These are phyloP conservation scores for Annulohypoxylon moriforme DNA, from an alignment of 495 filamentous ascomycete species.

Conservation along the genomic window DNA sequence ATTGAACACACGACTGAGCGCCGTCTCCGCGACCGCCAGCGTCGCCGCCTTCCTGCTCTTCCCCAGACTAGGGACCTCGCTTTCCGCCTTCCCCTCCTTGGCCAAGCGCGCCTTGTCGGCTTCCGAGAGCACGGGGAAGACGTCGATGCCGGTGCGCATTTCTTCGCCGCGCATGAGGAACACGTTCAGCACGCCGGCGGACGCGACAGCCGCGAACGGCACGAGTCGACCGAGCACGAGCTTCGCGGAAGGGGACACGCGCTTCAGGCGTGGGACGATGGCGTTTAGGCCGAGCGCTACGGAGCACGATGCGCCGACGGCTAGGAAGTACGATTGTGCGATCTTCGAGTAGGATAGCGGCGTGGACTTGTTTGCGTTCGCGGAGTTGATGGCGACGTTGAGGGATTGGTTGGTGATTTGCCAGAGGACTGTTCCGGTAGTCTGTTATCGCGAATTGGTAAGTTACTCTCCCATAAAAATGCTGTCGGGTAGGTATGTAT, in stretches of 20 bases:
- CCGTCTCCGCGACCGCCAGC: slow-evolving; percentile 91
- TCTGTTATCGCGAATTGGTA: slow-evolving; percentile 61
- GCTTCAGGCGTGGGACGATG: slow-evolving; percentile 84
- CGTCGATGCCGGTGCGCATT: slow-evolving; percentile 91
- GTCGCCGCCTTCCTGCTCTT: slow-evolving; percentile 88
- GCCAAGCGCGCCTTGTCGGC: slow-evolving; percentile 66
- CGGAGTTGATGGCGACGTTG: slow-evolving; percentile 96
- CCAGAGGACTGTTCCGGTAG: slow-evolving; percentile 89
- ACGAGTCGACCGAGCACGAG: slow-evolving; percentile 84
- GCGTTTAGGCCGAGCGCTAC: slow-evolving; percentile 94
- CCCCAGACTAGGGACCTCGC: slow-evolving; percentile 74
- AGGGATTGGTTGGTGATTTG: slow-evolving; percentile 97
- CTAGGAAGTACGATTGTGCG: slow-evolving; percentile 88
- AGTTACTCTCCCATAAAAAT: neutral
- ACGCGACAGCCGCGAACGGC: slow-evolving; percentile 93
- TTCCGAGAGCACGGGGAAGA: slow-evolving; percentile 80
- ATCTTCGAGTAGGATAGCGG: slow-evolving; percentile 83
- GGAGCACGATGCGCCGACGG: slow-evolving; percentile 90
- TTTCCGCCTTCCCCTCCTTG: slow-evolving; percentile 62
- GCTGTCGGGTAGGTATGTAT: neutral
- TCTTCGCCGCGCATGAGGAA: slow-evolving; percentile 98
- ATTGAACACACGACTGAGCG: slow-evolving; percentile 87
- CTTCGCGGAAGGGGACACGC: slow-evolving; percentile 75
- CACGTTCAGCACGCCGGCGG: slow-evolving; percentile 90
- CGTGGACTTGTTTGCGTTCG: slow-evolving; percentile 97